Evolutionary conservation across 2,329 filamentous ascomycete species (phyloP), one percentile per base, ranked within the genome.

Genomic region (Trichophyton mentagrophytes): DNA sequence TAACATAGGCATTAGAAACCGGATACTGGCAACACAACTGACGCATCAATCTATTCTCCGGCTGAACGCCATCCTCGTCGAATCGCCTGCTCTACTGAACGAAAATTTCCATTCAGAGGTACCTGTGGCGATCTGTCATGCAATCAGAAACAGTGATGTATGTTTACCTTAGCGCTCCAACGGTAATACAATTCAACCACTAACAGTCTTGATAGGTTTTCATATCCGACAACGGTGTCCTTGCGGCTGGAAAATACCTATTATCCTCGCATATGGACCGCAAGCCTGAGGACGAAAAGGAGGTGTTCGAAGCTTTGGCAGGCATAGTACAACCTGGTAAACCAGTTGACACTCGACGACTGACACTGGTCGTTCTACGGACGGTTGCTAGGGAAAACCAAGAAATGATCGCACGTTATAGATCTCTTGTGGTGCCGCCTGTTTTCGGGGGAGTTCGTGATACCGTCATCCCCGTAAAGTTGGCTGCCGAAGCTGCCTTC

Each of bases 401-500:
- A 69, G 89, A 93, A 58, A 78, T 93, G 68, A 83, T 92, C 42
- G 85, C 89, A 30, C 89, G 91, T 13, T 90, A 96, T 71, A 80
- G 97, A 56, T 77, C 85, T 8, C 76, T 90, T 2, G 81, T 99
- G n/a, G 86, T 89, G 1, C 86, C 87, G 1, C 85, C 90, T 1
- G 82, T 97, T 51, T 99, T 99, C 72, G 85, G 88, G 47, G 88
- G 88, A 59, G 93, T 99, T 30, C 85, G 95, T 62, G 93, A 99
- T 72, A 80, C 85, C 8, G 85, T 97, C 4, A 97, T 99, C 64
- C 95, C 95, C 0, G 87, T 99, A 70, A 99, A 99, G 75, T 80
- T 99, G 30, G 87, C 92, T 0, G 92, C 93, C 1, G 93, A 99
- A 76, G 92, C 91, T 11, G 90, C 92, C 0, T 97, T 99, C 74